Conservation (phyloP, 1,284 basidiomycete species). For the Leccinum fallax region DNA sequence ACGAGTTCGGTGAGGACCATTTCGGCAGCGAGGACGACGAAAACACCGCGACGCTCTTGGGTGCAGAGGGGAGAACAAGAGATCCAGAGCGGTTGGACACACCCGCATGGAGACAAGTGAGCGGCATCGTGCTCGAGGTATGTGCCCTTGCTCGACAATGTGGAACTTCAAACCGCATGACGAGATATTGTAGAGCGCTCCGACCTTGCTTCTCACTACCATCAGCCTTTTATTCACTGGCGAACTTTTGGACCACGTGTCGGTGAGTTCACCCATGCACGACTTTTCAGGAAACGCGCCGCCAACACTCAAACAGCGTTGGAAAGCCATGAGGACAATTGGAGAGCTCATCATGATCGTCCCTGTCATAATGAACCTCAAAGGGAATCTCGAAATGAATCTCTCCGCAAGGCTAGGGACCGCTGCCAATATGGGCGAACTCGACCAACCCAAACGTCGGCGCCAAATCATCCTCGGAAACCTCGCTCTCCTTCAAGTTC, state of each 20-base stretch:
- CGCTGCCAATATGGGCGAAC: constrained; percentile 83
- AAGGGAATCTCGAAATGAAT: constrained; percentile 97
- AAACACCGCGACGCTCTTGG: constrained; percentile 39
- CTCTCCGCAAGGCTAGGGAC: constrained; percentile 78
- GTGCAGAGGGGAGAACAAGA: constrained; percentile 28
- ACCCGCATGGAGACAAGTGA: constrained; percentile 52
- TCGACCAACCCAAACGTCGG: constrained; percentile 73
- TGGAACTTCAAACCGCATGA: constrained; percentile 4
- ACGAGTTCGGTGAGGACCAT: background rate
- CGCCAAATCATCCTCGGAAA: constrained; percentile 80
- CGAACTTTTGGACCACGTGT: constrained; percentile 83
- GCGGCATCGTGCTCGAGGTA: constrained; percentile 68
- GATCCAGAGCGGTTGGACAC: constrained; percentile 25
- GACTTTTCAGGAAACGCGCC: constrained; percentile 4
- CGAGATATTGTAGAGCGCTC: constrained; percentile 56
- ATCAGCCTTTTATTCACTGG: constrained; percentile 84
- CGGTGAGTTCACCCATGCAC: constrained; percentile 52
- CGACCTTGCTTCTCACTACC: constrained; percentile 72
- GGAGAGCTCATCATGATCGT: constrained; percentile 98
- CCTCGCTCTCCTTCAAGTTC: constrained; percentile 87
- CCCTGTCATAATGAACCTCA: constrained; percentile 93
- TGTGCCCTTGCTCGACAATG: constrained; percentile 18
- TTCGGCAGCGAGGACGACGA: constrained; percentile 31
- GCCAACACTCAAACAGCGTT: constrained; percentile 55
- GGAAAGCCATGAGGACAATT: constrained; percentile 87